Conservation (phyloP, 441 rosid species). For the Pelargonium myrrhifolium region DNA sequence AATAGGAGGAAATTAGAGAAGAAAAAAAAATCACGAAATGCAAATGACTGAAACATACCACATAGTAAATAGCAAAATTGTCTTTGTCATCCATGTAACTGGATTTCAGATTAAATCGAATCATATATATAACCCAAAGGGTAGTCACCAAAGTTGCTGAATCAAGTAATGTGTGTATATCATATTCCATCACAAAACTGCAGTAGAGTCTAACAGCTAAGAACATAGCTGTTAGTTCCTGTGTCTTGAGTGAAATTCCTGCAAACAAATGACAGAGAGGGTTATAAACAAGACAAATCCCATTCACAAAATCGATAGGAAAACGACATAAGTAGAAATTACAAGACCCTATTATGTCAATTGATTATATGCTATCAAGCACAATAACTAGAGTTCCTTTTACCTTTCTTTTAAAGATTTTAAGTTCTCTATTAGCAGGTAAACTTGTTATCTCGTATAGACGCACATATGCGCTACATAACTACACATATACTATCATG, state of each 20-base stretch:
- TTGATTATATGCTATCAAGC: not conserved
- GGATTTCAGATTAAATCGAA: conserved; percentile 78
- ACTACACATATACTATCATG: not conserved
- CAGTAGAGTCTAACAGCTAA: conserved; percentile 85
- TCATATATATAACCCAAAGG: conserved; percentile 94
- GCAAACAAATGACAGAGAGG: conserved; percentile 29
- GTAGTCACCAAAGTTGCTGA: conserved; percentile 90
- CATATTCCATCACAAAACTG: conserved; percentile 96
- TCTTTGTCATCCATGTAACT: conserved; percentile 97
- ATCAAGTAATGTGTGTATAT: conserved; percentile 90
- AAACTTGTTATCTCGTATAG: not conserved
- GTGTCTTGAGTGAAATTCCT: conserved; percentile 91
- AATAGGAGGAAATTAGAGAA: not conserved
- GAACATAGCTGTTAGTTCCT: conserved; percentile 91
- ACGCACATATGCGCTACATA: not conserved
- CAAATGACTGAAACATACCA: conserved; percentile 28
- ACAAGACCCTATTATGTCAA: not conserved
- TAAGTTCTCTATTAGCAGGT: not conserved
- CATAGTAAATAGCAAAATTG: conserved; percentile 81
- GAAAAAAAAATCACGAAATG: conserved; percentile 25
- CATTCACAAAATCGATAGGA: not conserved
- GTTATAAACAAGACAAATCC: not conserved
- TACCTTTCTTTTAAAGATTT: not conserved
- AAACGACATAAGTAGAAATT: not conserved
- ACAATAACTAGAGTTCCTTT: not conserved